phyloP scores from a whole-genome alignment of 495 filamentous ascomycete genomes.

The Umbilicaria muhlenbergii region DNA sequence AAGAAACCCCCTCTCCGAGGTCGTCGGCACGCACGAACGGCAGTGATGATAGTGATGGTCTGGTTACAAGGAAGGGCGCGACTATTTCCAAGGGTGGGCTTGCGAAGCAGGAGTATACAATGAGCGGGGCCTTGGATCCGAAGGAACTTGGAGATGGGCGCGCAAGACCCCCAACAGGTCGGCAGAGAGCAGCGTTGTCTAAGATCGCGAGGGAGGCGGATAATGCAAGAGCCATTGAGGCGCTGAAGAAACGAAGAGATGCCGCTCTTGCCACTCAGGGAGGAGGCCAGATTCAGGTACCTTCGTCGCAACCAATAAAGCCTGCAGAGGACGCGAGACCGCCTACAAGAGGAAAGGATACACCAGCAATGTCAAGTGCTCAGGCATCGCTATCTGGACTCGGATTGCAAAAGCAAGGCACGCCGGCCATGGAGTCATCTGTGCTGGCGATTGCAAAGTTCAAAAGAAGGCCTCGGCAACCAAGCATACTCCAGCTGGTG shows the following conservation, averaged over 20 bases:
- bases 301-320: background rate
- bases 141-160: constrained; percentile 4
- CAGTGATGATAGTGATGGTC: constrained; percentile 14
- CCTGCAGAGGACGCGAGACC: background rate
- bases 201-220: constrained; percentile 5
- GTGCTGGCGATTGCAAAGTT: constrained; percentile 31
- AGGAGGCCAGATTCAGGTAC: background rate
- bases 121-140: constrained; percentile 12
- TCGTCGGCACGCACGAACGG: constrained; percentile 10
- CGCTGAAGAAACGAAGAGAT: background rate
- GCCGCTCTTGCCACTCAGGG: background rate
- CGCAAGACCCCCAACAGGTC: constrained; percentile 1
- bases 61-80: constrained; percentile 5
- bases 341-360: no score
- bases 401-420: background rate
- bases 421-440: constrained; percentile 8
- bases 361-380: background rate
- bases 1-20: constrained; percentile 1
- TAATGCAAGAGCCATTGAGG: background rate
- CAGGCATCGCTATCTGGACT: background rate
- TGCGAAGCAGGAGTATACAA: constrained; percentile 5
- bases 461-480: constrained; percentile 46
- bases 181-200: constrained; percentile 3
- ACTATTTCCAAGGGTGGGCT: background rate
- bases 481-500: constrained; percentile 51